phyloP scores from a whole-genome alignment of 1,139 yeast genomes.

The Pichia sp. region DNA sequence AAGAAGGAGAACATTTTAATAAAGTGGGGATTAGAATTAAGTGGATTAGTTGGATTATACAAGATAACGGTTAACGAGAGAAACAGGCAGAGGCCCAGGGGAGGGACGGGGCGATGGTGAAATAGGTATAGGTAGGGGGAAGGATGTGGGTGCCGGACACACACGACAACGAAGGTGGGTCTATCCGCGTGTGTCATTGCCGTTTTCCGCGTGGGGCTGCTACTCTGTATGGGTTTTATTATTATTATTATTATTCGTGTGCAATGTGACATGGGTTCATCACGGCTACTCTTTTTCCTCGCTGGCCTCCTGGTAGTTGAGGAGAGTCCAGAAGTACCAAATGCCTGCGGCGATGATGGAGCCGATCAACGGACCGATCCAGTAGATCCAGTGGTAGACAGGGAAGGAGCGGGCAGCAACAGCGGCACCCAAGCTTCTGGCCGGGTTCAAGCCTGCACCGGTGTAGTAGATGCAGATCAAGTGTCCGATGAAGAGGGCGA shows the following conservation, averaged over 20 bases:
- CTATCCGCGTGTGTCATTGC: no score
- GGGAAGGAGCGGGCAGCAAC: constrained; percentile 68
- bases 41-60: not conserved
- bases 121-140: no score
- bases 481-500: constrained; percentile 78
- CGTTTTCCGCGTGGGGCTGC: no score
- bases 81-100: not conserved
- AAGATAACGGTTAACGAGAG: not conserved
- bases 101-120: not conserved
- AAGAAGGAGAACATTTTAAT: not conserved
- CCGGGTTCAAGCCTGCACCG: constrained; percentile 92
- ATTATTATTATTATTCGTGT: no score
- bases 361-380: constrained; percentile 83
- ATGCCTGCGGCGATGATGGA: constrained; percentile 60
- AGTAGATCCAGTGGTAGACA: constrained; percentile 83
- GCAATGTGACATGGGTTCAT: not conserved
- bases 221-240: no score
- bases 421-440: constrained; percentile 78
- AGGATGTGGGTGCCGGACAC: no score
- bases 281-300: constrained; percentile 16
- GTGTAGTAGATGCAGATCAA: constrained; percentile 78
- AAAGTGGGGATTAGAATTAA: not conserved
- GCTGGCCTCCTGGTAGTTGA: constrained; percentile 56
- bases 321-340: constrained; percentile 62
- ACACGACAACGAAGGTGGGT: no score